Evolutionary conservation across 2,329 filamentous ascomycete species (phyloP).

Genomic region (Talaromyces sp.): DNA sequence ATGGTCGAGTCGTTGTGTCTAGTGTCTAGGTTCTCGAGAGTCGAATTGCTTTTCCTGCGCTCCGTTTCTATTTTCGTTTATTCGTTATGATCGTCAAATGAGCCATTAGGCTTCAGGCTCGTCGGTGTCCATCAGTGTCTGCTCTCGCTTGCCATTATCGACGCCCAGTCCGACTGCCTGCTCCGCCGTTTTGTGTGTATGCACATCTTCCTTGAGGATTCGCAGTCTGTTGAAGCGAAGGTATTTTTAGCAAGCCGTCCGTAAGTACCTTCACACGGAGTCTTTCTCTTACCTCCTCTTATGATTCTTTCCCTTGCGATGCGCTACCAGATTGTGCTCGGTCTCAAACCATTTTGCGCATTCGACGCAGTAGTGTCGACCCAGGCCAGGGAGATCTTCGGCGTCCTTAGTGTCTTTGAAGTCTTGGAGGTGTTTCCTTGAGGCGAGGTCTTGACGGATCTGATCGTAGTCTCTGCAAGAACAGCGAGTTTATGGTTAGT

Average conservation of each 20-base stretch:
- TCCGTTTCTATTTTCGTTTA: neutral
- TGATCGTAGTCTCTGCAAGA: conserved; percentile 81
- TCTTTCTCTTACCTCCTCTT: conserved; percentile 68
- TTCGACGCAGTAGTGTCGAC: conserved; percentile 82
- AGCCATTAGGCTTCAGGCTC: conserved; percentile 24
- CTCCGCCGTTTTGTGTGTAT: conserved; percentile 82
- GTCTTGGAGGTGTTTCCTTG: conserved; percentile 74
- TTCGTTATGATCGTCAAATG: neutral
- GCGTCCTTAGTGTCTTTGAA: conserved; percentile 75
- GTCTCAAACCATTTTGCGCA: conserved; percentile 97
- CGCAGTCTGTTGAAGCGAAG: conserved; percentile 61
- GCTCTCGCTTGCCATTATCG: conserved; percentile 59
- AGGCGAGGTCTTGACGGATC: conserved; percentile 76
- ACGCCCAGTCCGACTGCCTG: conserved; percentile 71
- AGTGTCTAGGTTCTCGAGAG: neutral
- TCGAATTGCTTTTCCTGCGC: neutral
- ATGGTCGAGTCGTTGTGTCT: neutral
- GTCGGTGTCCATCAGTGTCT: conserved; percentile 44
- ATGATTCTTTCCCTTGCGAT: conserved; percentile 86
- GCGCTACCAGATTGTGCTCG: conserved; percentile 70
- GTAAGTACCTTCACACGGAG: neutral
- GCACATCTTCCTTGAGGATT: conserved; percentile 77
- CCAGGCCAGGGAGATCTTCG: conserved; percentile 86
- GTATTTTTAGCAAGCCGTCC: neutral
- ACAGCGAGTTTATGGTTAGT: conserved; percentile 21